phyloP scores from a whole-genome alignment of 2,329 filamentous ascomycete genomes.

The Phyllosticta paracitricarpa region DNA sequence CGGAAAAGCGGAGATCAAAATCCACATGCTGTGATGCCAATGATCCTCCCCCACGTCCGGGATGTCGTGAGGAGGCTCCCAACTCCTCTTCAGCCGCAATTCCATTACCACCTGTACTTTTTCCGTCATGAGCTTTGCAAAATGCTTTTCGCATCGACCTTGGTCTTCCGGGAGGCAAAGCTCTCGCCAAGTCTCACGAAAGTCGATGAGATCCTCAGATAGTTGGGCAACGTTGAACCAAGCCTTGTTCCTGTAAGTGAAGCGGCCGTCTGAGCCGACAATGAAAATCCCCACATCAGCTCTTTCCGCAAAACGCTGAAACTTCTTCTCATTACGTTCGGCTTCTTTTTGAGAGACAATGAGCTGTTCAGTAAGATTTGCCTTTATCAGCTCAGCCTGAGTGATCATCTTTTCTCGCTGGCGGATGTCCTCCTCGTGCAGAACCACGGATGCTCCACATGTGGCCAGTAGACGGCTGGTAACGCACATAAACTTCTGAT shows the following conservation, averaged over 20 bases:
- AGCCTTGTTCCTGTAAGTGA: conserved; percentile 31
- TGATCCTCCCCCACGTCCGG: conserved; percentile 8
- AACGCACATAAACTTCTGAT: conserved; percentile 28
- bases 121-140: conserved; percentile 20
- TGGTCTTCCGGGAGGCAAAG: conserved; percentile 27
- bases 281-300: conserved; percentile 34
- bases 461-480: conserved; percentile 28
- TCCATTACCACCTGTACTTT: conserved; percentile 28
- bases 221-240: conserved; percentile 28
- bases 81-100: conserved; percentile 26
- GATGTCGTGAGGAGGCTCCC: conserved; percentile 16
- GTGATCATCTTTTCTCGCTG: conserved; percentile 24
- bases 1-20: conserved; percentile 22
- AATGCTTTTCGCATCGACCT: conserved; percentile 20
- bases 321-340: conserved; percentile 25
- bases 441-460: conserved; percentile 28
- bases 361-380: conserved; percentile 20
- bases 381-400: conserved; percentile 25
- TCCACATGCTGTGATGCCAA: conserved; percentile 19
- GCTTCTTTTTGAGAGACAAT: conserved; percentile 20
- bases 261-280: conserved; percentile 23
- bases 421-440: conserved; percentile 29
- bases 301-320: conserved; percentile 30
- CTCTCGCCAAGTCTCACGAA: conserved; percentile 15
- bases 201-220: conserved; percentile 14